phyloP scores from a whole-genome alignment of 768 basidiomycete species.

The Lactifluus hygrophoroides region DNA sequence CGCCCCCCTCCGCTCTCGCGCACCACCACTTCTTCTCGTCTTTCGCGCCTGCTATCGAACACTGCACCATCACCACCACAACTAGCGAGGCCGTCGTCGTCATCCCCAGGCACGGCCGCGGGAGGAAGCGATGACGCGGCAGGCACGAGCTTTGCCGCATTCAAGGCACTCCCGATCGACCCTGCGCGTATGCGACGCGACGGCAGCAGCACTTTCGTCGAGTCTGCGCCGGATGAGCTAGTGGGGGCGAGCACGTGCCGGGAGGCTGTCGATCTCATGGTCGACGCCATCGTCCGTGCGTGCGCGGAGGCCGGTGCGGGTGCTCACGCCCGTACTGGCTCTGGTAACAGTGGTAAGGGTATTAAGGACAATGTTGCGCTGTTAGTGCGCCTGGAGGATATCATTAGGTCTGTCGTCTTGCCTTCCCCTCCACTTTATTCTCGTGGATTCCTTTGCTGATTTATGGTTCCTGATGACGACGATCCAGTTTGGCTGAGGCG shows the following conservation, averaged over 20 bases:
- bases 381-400: conserved; percentile 58
- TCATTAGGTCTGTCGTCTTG: conserved; percentile 57
- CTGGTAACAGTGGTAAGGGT: conserved; percentile 20
- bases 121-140: conserved; percentile 14
- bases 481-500: conserved; percentile 65
- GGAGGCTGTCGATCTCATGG: conserved; percentile 69
- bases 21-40: conserved; percentile 18
- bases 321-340: conserved; percentile 13
- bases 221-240: conserved; percentile 49
- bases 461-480: conserved; percentile 8
- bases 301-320: conserved; percentile 49
- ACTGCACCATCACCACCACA: conserved; percentile 29
- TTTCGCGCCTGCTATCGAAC: conserved; percentile 32
- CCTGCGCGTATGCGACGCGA: conserved; percentile 40
- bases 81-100: conserved; percentile 21
- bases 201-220: conserved; percentile 38
- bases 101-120: background rate
- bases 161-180: conserved; percentile 74
- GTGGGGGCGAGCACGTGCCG: conserved; percentile 57
- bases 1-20: conserved; percentile 14
- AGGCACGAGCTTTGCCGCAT: conserved; percentile 54
- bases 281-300: conserved; percentile 57
- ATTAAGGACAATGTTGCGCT: conserved; percentile 22
- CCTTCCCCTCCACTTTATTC: background rate
- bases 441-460: background rate